Evolutionary conservation across 2,329 filamentous ascomycete species (phyloP).

Genomic region (Calcarisporium arbuscula): DNA sequence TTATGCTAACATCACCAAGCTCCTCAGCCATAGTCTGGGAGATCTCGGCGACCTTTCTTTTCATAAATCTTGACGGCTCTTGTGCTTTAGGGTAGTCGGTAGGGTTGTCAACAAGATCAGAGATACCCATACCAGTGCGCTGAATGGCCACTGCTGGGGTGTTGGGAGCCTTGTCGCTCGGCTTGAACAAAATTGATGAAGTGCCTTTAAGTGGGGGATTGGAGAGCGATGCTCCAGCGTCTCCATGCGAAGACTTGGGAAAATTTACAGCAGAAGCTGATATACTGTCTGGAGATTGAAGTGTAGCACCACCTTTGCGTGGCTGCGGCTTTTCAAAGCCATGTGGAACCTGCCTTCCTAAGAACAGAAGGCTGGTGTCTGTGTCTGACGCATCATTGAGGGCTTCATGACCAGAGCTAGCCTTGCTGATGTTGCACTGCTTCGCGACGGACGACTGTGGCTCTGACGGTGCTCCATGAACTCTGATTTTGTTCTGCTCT

Average conservation of each 20-base stretch:
- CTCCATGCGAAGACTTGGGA: conserved; percentile 17
- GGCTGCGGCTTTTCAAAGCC: no score
- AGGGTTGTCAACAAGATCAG: background rate
- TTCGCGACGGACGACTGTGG: no score
- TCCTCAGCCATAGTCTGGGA: conserved; percentile 13
- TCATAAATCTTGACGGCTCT: no score
- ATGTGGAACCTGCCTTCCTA: no score
- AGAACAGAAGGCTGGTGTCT: background rate
- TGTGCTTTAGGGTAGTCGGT: no score
- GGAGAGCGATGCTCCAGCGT: background rate
- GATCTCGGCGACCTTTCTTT: conserved; percentile 22
- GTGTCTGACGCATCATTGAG: background rate
- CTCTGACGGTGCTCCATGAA: background rate
- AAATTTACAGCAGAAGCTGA: conserved; percentile 25
- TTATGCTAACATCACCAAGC: no score
- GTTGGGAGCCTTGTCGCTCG: conserved; percentile 17
- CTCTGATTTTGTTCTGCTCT: conserved; percentile 25
- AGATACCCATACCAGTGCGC: background rate
- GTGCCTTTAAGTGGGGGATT: conserved; percentile 17
- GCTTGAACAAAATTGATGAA: conserved; percentile 23
- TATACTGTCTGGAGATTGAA: conserved; percentile 14
- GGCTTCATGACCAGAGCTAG: background rate
- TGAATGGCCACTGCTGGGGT: background rate
- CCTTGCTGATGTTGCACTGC: no score
- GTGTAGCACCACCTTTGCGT: no score